Evolutionary conservation across 192 early-diverging fungal genomes (phyloP), one percentile per base, ranked within the genome.

Genomic region (Podila minutissima): DNA sequence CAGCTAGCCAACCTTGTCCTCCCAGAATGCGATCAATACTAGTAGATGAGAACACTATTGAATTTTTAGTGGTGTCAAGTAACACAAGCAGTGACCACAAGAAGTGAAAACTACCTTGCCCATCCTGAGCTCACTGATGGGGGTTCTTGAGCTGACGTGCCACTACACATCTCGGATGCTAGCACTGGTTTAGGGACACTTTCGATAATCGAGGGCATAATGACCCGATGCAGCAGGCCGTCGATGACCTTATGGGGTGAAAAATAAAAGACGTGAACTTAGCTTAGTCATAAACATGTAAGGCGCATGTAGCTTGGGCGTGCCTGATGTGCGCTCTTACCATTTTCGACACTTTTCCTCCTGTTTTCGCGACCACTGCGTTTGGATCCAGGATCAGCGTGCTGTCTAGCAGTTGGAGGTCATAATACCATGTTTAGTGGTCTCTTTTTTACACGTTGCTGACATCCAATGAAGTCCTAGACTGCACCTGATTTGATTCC

Each of bases 401-500:
- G 28, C 64, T 26, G 13, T 78, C 75, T 78, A 46, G 31, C n/a
- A 46, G 7, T 29, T 28, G 31, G 33, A 28, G 22, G 29, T 35
- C 33, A 59, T 8, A 26, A 19, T 2, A 53, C 12, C 33, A 6
- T 60, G 33, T 38, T 53, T 35, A 15, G 46, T 26, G 60, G 28
- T n/a, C 58, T 24, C 37, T 59, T 71, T 64, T 19, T 11, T n/a
- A 22, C 59, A 20, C 10, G 59, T 28, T 7, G 29, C 9, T 61
- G 13, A 35, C 58, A 60, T 3, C 13, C 33, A 22, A 31, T 55
- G 32, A 58, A 62, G 12, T 41, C 24, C n/a, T 9, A 37, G 13
- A 8, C 10, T 31, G 37, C 37, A 81, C 77, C 77, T 38, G 77
- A 72, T n/a, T 73, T 81, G 49, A 81, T 73, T 37, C 77, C 77